Percentiles rank a stretch among this genome's conserved stretches.
Conservation (phyloP, 768 basidiomycete species). For the Tephrocybe rancida region DNA sequence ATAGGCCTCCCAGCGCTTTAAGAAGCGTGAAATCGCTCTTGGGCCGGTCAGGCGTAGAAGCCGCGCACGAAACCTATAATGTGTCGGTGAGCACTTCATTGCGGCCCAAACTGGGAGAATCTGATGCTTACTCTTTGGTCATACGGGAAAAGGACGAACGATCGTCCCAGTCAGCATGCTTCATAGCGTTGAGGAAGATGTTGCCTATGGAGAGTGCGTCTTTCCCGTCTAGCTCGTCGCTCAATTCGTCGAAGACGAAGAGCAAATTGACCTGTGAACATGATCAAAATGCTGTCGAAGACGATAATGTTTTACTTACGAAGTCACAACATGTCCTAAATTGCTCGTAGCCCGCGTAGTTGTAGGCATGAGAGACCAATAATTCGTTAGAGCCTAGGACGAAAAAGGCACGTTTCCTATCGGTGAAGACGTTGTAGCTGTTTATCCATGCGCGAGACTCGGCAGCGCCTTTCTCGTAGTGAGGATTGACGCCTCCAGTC, state of each 20-base stretch:
- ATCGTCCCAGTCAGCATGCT: conserved; percentile 53
- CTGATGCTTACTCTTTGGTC: conserved; percentile 56
- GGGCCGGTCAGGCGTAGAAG: conserved; percentile 47
- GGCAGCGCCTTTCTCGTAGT: conserved; percentile 55
- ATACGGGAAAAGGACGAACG: conserved; percentile 58
- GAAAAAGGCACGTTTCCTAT: conserved; percentile 66
- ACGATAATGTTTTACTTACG: conserved; percentile 29
- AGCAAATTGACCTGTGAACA: conserved; percentile 52
- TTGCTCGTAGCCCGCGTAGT: conserved; percentile 56
- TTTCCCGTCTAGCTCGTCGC: conserved; percentile 61
- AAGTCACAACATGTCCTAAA: conserved; percentile 67
- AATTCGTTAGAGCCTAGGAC: conserved; percentile 62
- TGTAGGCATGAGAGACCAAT: conserved; percentile 62
- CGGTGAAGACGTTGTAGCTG: conserved; percentile 57
- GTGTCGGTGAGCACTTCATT: conserved; percentile 4
- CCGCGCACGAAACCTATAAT: conserved; percentile 53
- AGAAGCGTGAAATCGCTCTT: conserved; percentile 50
- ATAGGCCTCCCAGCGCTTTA: conserved; percentile 55
- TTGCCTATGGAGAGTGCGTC: conserved; percentile 57
- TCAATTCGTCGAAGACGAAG: conserved; percentile 70
- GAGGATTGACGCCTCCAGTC: conserved; percentile 53
- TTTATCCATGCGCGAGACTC: conserved; percentile 67
- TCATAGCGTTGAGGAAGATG: conserved; percentile 55
- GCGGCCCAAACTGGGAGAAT: neutral
- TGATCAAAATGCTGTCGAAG: neutral